Conservation (phyloP, 2,329 filamentous ascomycete species). For the Zasmidium citrigriseum region DNA sequence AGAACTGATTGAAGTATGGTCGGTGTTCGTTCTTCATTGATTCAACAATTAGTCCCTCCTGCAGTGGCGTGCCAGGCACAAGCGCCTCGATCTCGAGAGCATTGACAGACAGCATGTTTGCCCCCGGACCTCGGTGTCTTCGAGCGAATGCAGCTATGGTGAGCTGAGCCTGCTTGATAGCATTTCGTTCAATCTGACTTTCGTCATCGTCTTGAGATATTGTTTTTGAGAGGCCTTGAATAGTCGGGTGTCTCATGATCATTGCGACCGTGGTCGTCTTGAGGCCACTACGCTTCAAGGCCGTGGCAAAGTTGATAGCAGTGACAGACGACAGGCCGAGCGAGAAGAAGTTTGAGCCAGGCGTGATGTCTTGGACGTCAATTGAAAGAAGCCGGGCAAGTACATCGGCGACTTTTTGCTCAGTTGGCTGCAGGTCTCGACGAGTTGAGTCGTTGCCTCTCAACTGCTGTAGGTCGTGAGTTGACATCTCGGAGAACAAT, state of each 20-base stretch:
- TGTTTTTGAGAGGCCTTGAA: conserved; percentile 43
- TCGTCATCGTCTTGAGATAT: conserved; percentile 25
- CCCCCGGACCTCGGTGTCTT: conserved; percentile 56
- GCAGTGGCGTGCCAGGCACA: conserved; percentile 79
- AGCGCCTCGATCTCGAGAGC: conserved; percentile 67
- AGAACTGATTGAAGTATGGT: conserved; percentile 78
- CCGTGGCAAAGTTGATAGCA: conserved; percentile 67
- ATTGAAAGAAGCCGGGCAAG: conserved; percentile 58
- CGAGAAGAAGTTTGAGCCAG: conserved; percentile 74
- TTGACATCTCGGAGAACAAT: conserved; percentile 64
- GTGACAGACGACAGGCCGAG: conserved; percentile 88
- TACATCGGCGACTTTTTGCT: conserved; percentile 53
- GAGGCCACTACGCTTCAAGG: conserved; percentile 66
- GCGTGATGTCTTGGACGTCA: conserved; percentile 46
- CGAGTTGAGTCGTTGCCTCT: conserved; percentile 27
- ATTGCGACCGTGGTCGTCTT: conserved; percentile 61
- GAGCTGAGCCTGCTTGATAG: conserved; percentile 52
- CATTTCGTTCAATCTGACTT: conserved; percentile 26
- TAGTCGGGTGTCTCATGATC: conserved; percentile 61
- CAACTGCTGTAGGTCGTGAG: conserved; percentile 63
- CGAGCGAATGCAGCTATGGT: conserved; percentile 65
- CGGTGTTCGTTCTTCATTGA: conserved; percentile 58
- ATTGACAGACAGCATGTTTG: conserved; percentile 54
- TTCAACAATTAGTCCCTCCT: conserved; percentile 81
- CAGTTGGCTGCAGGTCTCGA: conserved; percentile 38